Evolutionary conservation across 2,329 filamentous ascomycete species (phyloP).

Genomic region (Monosporascus sp.): DNA sequence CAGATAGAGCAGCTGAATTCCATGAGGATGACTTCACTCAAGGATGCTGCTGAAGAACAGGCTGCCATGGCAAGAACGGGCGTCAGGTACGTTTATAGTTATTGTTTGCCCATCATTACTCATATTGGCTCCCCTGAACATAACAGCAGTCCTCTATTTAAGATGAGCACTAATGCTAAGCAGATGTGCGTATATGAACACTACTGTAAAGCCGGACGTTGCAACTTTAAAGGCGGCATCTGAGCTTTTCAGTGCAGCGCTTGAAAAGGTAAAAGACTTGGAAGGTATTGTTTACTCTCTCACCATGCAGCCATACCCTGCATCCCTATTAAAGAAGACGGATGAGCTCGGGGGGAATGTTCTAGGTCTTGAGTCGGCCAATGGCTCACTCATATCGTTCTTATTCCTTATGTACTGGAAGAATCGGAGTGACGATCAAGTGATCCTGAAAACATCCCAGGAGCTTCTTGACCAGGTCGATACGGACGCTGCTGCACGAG

Average conservation of each 20-base stretch:
- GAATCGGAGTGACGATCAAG: slow-evolving; percentile 5
- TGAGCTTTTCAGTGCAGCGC: not conserved
- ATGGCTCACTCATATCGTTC: slow-evolving; percentile 7
- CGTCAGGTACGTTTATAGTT: not conserved
- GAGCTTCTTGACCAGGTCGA: slow-evolving; percentile 5
- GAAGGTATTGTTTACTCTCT: slow-evolving; percentile 5
- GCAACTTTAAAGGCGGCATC: slow-evolving; percentile 1
- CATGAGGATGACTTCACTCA: slow-evolving; percentile 1
- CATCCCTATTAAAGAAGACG: slow-evolving; percentile 3
- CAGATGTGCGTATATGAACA: slow-evolving; percentile 9
- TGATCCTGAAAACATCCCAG: not conserved
- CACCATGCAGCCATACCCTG: slow-evolving; percentile 11
- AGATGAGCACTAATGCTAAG: not conserved
- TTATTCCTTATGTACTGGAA: slow-evolving; percentile 6
- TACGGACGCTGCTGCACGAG: slow-evolving; percentile 1
- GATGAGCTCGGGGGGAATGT: slow-evolving; percentile 6
- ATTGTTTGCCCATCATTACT: not conserved
- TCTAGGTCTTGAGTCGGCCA: slow-evolving; percentile 1
- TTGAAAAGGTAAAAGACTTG: slow-evolving; percentile 2
- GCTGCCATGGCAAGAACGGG: slow-evolving; percentile 7
- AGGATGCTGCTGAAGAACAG: not conserved
- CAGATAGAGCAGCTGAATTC: slow-evolving; percentile 6
- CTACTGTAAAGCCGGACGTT: slow-evolving; percentile 4
- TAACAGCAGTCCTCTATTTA: no score
- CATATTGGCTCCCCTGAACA: not conserved